These are phyloP conservation scores for Lactarius hatsudake DNA, from an alignment of 768 basidiomycete species.

Conservation along the genomic window DNA sequence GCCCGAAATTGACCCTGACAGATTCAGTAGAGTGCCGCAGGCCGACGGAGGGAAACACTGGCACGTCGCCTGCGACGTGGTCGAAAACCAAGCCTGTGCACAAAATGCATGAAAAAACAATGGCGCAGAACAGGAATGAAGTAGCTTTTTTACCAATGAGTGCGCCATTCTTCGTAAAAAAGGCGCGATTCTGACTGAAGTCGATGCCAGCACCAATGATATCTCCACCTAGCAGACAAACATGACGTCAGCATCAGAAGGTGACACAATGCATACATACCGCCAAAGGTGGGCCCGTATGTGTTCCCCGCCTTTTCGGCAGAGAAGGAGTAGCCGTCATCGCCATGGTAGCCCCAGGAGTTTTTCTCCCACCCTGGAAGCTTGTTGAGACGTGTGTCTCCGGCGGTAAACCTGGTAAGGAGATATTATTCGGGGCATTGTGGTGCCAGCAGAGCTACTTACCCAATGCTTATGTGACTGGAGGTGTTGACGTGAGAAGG, in stretches of 20 bases:
- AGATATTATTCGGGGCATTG: conserved; percentile 11
- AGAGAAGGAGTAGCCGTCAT: conserved; percentile 78
- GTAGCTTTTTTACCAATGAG: conserved; percentile 50
- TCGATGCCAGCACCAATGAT: conserved; percentile 91
- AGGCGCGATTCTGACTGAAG: conserved; percentile 73
- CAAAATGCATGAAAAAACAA: conserved; percentile 19
- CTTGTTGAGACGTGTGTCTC: conserved; percentile 62
- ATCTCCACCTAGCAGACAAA: conserved; percentile 63
- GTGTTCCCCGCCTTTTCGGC: conserved; percentile 66
- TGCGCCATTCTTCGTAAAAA: conserved; percentile 87
- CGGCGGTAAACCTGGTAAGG: conserved; percentile 57
- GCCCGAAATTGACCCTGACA: conserved; percentile 85
- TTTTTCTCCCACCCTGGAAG: conserved; percentile 83
- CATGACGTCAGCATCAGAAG: conserved; percentile 7
- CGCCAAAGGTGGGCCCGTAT: conserved; percentile 79
- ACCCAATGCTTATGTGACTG: conserved; percentile 85
- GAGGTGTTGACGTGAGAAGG: conserved; percentile 27
- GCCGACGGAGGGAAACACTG: conserved; percentile 86
- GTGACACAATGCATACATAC: conserved; percentile 43
- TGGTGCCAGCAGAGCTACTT: conserved; percentile 28
- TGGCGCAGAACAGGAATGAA: conserved; percentile 10
- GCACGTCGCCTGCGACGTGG: conserved; percentile 59
- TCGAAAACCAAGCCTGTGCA: conserved; percentile 64
- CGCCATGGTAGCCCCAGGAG: conserved; percentile 94
- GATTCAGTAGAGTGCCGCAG: conserved; percentile 77